Evolutionary conservation across 2,329 filamentous ascomycete genomes (phyloP).

Genomic region (Bimuria novae-zelandiae): DNA sequence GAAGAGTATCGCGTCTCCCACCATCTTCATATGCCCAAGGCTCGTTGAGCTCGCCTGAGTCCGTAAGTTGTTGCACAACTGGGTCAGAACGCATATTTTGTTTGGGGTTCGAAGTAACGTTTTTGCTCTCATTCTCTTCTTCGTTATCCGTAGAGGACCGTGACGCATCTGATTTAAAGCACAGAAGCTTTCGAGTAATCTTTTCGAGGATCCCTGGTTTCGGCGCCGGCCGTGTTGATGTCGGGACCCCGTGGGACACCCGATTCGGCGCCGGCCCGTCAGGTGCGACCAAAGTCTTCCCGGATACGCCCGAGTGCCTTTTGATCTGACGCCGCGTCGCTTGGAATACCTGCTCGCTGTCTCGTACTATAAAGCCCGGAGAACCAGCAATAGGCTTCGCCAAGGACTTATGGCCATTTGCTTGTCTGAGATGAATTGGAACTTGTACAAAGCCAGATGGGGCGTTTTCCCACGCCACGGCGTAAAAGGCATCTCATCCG

Average conservation of each 20-base stretch:
- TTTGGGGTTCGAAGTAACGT: no score
- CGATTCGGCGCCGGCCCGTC: no score
- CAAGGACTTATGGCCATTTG: not conserved
- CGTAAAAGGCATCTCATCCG: not conserved
- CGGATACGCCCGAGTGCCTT: not conserved
- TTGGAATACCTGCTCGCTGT: not conserved
- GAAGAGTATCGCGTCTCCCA: conserved; percentile 7
- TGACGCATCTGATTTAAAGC: not conserved
- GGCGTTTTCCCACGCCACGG: not conserved
- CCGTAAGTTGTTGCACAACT: conserved; percentile 3
- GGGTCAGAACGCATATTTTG: no score
- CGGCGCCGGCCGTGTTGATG: not conserved
- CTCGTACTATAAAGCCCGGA: not conserved
- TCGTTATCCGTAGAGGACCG: no score
- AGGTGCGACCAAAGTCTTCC: not conserved
- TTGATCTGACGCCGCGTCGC: not conserved
- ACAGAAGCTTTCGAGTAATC: not conserved
- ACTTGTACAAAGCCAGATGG: conserved; percentile 2
- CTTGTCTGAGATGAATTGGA: not conserved
- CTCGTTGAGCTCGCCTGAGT: conserved; percentile 2
- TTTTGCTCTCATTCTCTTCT: no score
- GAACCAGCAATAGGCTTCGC: conserved; percentile 9
- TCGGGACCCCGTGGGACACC: no score
- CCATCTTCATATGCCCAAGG: conserved; percentile 9
- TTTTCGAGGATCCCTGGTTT: not conserved